Evolutionary conservation across 306 rosid species (phyloP), one percentile per base, ranked within the genome.

Genomic region (Cyclanthera cordifolia): DNA sequence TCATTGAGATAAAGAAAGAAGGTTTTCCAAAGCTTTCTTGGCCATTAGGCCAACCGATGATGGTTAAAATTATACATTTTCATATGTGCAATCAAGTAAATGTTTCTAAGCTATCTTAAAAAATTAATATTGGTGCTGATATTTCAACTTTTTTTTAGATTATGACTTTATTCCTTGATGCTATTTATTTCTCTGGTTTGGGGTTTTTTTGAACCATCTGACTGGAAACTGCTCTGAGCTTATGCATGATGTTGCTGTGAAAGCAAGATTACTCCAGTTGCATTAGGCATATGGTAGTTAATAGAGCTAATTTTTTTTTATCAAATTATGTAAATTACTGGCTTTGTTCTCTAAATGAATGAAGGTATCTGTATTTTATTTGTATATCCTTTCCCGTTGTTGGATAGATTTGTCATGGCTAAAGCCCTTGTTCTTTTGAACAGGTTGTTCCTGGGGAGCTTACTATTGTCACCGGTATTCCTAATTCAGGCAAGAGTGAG

Each of bases 401-500:
- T 39, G 19, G 51, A 37, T 17, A 39, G 48, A 39, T 63, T 11
- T 39, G 0, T 61, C 10, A 13, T 41, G 1, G 70, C 52, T 45
- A 2, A 65, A 21, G 20, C 30, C 8, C 21, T 45, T 70, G 4
- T 47, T 57, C 70, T 71, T 58, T 82, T 69, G 24, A 54, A 73
- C 83, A 93, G 99, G 88, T 93, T 56, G 95, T 93, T 54, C 96
- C 95, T 0, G 99, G 99, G 73, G 99, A 93, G 71, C 76, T 90
- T 83, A 93, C 97, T 74, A 75, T 88, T 72, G 89, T 93, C 39
- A 93, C 95, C 11, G 99, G 99, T 48, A 85, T 93, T 78, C 99
- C 99, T 48, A 93, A 93, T 82, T 93, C 99, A 7, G 99, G 99
- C 72, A 93, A 93, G 86, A 93, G 95, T 79, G 99, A 93, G 78